Base-by-base conservation (phyloP, 1,139 yeast species). In the Torulaspora globosa region DNA sequence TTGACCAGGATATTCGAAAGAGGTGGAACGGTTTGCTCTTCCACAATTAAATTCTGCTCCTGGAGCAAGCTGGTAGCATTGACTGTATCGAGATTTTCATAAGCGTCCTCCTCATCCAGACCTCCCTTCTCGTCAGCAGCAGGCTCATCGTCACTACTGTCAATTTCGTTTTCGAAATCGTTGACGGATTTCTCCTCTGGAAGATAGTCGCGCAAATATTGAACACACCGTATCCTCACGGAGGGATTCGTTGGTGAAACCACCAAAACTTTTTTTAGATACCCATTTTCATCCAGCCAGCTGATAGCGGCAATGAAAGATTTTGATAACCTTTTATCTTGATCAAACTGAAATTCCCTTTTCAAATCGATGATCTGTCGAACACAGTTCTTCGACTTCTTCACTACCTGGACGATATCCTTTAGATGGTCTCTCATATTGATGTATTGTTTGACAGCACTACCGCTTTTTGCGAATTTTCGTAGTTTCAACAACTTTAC, bases 321-420 rank as follows among this genome's bases (percentile, higher is more conserved):
- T 44, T 76, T 75, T 11, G 75, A 67, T 1, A 74, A 64, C 5
- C 76, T 70, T 24, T 59, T 63, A 4, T 70, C 70, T 39, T 70
- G 69, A 47, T 75, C 78, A 59, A 81, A 72, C 26, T 78, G 78
- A 36, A 86, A 62, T 58, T 85, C 87, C 35, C 74, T 68, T 54
- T 79, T 78, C 52, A 87, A 69, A 64, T 86, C 95, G 21, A 72
- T 67, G 37, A 80, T 73, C 21, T 84, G 82, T 34, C 95, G 74
- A 16, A 86, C 70, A 2, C 80, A 78, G 57, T 83, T 79, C 30
- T 86, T 84, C 0, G 95, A 90, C 1, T 66, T 64, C 52, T 80
- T 80, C 11, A 84, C 72, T 9, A 79, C 72, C 6, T 71, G 73
- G 38, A 84, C 76, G 1, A 86, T 75, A 10, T 66, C 60, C 10